Percentiles rank a stretch among this genome's conserved stretches.
Conservation (phyloP, 768 basidiomycete species). For the Tylopilus sp. region DNA sequence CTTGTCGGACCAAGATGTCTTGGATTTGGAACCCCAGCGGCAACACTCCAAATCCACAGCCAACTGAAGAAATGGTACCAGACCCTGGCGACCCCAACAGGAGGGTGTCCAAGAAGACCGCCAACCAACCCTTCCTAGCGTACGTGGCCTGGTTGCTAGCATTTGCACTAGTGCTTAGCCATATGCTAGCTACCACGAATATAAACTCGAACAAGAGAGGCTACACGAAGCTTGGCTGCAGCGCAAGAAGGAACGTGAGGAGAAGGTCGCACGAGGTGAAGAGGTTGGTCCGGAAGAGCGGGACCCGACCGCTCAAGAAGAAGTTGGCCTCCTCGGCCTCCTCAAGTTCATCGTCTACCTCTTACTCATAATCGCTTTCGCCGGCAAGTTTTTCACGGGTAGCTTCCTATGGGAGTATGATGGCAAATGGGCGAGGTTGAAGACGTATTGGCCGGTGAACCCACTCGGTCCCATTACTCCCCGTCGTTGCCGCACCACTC, state of each 20-base stretch:
- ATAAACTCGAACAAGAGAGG: slow-evolving; percentile 57
- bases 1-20: slow-evolving; percentile 45
- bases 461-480: background rate
- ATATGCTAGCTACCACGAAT: slow-evolving; percentile 57
- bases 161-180: slow-evolving; percentile 2
- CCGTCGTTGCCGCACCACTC: background rate
- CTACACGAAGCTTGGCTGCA: slow-evolving; percentile 63
- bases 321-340: slow-evolving; percentile 61
- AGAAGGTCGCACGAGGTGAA: slow-evolving; percentile 71
- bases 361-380: slow-evolving; percentile 50
- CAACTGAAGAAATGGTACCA: slow-evolving; percentile 47
- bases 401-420: slow-evolving; percentile 84
- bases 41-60: slow-evolving; percentile 35
- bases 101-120: slow-evolving; percentile 75
- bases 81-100: slow-evolving; percentile 65
- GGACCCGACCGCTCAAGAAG: slow-evolving; percentile 68
- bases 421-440: slow-evolving; percentile 56
- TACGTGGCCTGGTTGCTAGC: slow-evolving; percentile 37
- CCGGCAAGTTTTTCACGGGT: slow-evolving; percentile 84
- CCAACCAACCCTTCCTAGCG: slow-evolving; percentile 84
- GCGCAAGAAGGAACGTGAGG: slow-evolving; percentile 68
- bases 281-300: slow-evolving; percentile 66
- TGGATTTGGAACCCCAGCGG: slow-evolving; percentile 55
- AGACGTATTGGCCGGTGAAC: slow-evolving; percentile 63
- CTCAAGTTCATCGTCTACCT: slow-evolving; percentile 66